A percentile compares a stretch with the other conserved stretches of the same genome.
phyloP scores from a whole-genome alignment of 306 rosid species.

The Macrotyloma uniflorum region DNA sequence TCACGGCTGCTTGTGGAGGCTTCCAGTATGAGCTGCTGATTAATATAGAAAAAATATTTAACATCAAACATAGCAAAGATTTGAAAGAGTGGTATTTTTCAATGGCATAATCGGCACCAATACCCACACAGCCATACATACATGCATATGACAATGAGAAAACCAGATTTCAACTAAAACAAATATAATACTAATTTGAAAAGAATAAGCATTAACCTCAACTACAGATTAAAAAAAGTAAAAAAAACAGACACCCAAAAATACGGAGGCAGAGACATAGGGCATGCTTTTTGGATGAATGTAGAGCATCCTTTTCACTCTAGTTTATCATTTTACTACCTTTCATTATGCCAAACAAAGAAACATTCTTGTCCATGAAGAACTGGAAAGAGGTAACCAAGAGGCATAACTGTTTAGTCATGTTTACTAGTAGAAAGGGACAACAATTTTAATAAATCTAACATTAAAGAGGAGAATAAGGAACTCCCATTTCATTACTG shows the following conservation, averaged over 20 bases:
- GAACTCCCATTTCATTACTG: neutral
- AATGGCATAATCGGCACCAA: neutral
- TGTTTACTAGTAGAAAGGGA: neutral
- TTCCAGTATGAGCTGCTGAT: slow-evolving; percentile 65
- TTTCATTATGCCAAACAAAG: neutral
- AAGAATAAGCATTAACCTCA: neutral
- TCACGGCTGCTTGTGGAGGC: slow-evolving; percentile 67
- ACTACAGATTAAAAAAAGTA: neutral
- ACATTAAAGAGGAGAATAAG: neutral
- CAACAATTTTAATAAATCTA: neutral
- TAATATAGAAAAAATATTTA: slow-evolving; percentile 25
- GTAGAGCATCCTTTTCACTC: neutral
- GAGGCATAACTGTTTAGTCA: neutral
- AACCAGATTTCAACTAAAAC: slow-evolving; percentile 2
- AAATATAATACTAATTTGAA: neutral
- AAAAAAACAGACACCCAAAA: neutral
- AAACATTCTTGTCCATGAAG: neutral
- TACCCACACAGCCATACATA: neutral
- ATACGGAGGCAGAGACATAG: neutral
- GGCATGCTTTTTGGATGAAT: neutral
- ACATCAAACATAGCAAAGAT: slow-evolving; percentile 28
- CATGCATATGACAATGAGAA: neutral
- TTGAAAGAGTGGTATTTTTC: neutral
- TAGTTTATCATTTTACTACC: slow-evolving; percentile 1
- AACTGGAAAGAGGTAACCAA: neutral